Evolutionary conservation across 345 rosid species (phyloP).

Genomic region (Lepidium africanum): DNA sequence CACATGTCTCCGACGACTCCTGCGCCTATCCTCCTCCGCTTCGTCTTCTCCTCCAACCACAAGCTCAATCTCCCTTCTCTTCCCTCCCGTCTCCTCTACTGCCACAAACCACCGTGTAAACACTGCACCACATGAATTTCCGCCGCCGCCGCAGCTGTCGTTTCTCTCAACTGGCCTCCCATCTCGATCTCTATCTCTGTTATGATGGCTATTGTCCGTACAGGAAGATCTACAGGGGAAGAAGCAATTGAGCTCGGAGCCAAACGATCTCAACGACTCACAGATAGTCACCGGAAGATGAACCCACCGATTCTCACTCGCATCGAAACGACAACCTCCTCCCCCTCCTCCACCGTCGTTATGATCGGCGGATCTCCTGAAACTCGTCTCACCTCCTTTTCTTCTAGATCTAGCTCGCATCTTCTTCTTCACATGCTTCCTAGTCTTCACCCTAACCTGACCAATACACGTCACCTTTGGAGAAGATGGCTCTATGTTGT

Average conservation of each 20-base stretch:
- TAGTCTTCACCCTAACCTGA: constrained; percentile 93
- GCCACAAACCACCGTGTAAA: constrained; percentile 80
- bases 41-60: constrained; percentile 56
- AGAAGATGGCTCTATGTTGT: constrained; percentile 61
- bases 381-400: constrained; percentile 51
- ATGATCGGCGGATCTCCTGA: constrained; percentile 36
- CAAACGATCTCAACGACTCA: constrained; percentile 69
- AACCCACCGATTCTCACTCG: constrained; percentile 53
- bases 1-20: constrained; percentile 62
- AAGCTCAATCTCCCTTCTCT: constrained; percentile 66
- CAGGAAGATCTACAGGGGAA: constrained; percentile 81
- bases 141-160: constrained; percentile 15
- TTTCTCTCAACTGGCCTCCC: constrained; percentile 30
- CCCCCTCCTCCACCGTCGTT: constrained; percentile 6
- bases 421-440: constrained; percentile 82
- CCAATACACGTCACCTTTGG: constrained; percentile 99
- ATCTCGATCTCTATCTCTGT: constrained; percentile 14
- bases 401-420: constrained; percentile 56
- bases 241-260: constrained; percentile 85
- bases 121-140: constrained; percentile 60
- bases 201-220: constrained; percentile 17
- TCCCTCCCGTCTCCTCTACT: constrained; percentile 58
- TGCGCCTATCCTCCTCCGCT: constrained; percentile 35
- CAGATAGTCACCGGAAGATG: constrained; percentile 79
- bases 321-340: constrained; percentile 19